Evolutionary conservation across 805 yeast species (phyloP), one percentile per base, ranked within the genome.

Genomic region (Dipodascopsis tothii): DNA sequence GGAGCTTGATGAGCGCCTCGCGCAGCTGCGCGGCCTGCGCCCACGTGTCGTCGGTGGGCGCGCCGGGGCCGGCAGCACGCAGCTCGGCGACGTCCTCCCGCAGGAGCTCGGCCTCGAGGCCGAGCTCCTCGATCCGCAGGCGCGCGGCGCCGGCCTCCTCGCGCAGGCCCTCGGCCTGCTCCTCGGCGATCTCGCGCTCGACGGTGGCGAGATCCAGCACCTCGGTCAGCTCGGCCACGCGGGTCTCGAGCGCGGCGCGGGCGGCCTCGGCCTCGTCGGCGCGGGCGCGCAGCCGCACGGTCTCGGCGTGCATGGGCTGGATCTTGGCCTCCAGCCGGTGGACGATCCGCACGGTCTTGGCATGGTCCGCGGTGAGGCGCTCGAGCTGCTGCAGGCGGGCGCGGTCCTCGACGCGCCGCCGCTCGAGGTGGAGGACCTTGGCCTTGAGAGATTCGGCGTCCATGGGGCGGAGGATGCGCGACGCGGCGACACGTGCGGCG

Each of bases 11-110:
- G 9, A 77, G 53, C 0, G 79, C 73, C 6, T 59, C 46, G 45
- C 74, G 77, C 21, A 77, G 58, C 41, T 62, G 60, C 39, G 59
- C 63, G 44, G 70, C 73, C 21, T 68, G 56, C 43, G 50, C 60
- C 2, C 50, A 51, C 11, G 60, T 40, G 23, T 19, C 17, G 7
- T 21, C 17, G 14, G 23, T 33, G 25, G 22, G 40, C 18, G 21
- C 40, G 17, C 21, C 25, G 25, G 21, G 7, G 40, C 43, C 28
- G 23, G 16, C 20, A 27, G 35, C 27, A 22, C 45, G 32, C 33
- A 28, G 49, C 21, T n/a, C 34, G 2, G 40, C 51, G 17, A 49
- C 55, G 39, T 60, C 61, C 35, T 58, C 61, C 21, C 49, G 43
- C 35, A 60, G 38, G 6, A 57, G 48, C 22, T 56, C 62, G 17